Evolutionary conservation across 2,329 filamentous ascomycete genomes (phyloP).

Genomic region (Talaromyces islandicus): DNA sequence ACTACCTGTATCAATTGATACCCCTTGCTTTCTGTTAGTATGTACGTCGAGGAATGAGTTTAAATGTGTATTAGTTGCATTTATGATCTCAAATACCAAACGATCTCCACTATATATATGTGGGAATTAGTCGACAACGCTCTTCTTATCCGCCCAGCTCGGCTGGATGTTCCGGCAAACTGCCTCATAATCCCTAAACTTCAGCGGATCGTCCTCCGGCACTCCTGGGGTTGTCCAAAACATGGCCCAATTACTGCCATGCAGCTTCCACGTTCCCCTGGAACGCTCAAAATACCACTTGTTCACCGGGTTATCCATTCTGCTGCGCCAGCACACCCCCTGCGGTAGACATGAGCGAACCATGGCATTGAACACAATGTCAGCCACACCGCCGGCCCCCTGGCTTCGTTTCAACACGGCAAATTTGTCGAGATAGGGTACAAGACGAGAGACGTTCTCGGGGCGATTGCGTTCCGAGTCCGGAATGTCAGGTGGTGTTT

Average conservation of each 20-base stretch:
- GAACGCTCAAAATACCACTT: slow-evolving; percentile 99
- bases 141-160: slow-evolving; percentile 42
- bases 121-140: slow-evolving; percentile 46
- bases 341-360: slow-evolving; percentile 79
- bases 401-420: slow-evolving; percentile 84
- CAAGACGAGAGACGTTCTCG: slow-evolving; percentile 55
- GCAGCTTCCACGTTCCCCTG: slow-evolving; percentile 73
- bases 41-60: too few species aligned
- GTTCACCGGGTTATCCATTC: slow-evolving; percentile 90
- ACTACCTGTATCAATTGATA: too few species aligned
- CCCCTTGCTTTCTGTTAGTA: too few species aligned
- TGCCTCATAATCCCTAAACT: slow-evolving; percentile 63
- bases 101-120: neutral
- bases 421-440: slow-evolving; percentile 97
- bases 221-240: slow-evolving; percentile 85
- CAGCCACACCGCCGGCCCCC: slow-evolving; percentile 85
- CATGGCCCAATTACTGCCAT: slow-evolving; percentile 88
- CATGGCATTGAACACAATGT: slow-evolving; percentile 96
- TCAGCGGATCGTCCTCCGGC: slow-evolving; percentile 43
- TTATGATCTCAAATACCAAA: neutral
- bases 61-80: too few species aligned
- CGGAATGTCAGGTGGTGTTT: slow-evolving; percentile 59
- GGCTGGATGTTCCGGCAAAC: slow-evolving; percentile 61
- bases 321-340: slow-evolving; percentile 87
- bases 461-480: slow-evolving; percentile 53